A percentile compares a stretch with the other conserved stretches of the same genome.
Conservation (phyloP, 192 early-diverging fungal genomes). For the Podila verticillata region DNA sequence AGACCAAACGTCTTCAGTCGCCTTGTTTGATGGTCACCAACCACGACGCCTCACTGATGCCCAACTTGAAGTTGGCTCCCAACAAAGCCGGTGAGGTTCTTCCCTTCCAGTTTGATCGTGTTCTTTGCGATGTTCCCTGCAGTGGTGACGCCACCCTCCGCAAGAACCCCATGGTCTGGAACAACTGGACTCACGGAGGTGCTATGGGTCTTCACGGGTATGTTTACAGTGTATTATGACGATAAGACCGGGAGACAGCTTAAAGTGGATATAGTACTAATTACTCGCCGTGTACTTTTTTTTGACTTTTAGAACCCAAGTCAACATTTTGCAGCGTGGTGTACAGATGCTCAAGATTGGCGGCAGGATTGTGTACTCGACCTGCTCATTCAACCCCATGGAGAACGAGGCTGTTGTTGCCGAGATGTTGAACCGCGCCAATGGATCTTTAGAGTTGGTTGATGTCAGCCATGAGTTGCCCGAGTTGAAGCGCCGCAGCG, state of each 20-base stretch:
- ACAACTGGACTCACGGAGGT: slow-evolving; percentile 79
- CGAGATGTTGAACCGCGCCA: slow-evolving; percentile 71
- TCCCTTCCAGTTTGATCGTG: slow-evolving; percentile 92
- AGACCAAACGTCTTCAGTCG: slow-evolving; percentile 93
- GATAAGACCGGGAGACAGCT: neutral
- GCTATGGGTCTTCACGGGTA: slow-evolving; percentile 84
- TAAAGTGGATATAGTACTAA: neutral
- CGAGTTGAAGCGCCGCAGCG: slow-evolving; percentile 81
- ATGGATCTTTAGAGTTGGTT: slow-evolving; percentile 80
- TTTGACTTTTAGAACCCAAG: slow-evolving; percentile 66
- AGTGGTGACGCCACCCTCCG: slow-evolving; percentile 97
- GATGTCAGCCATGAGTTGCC: slow-evolving; percentile 89
- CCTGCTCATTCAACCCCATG: slow-evolving; percentile 97
- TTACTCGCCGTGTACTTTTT: neutral
- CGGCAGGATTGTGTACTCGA: slow-evolving; percentile 96
- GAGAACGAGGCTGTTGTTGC: slow-evolving; percentile 98
- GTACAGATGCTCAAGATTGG: slow-evolving; percentile 89
- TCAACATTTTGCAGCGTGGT: slow-evolving; percentile 89
- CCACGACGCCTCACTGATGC: slow-evolving; percentile 82
- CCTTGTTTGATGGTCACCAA: slow-evolving; percentile 95
- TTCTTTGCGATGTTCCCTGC: slow-evolving; percentile 98
- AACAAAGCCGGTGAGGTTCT: slow-evolving; percentile 46
- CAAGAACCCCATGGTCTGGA: slow-evolving; percentile 95
- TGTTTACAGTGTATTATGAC: neutral
- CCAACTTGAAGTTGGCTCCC: slow-evolving; percentile 31